Base-by-base conservation (phyloP, 2,329 filamentous ascomycete genomes). In the Paecilomyces dactylethromorphus region DNA sequence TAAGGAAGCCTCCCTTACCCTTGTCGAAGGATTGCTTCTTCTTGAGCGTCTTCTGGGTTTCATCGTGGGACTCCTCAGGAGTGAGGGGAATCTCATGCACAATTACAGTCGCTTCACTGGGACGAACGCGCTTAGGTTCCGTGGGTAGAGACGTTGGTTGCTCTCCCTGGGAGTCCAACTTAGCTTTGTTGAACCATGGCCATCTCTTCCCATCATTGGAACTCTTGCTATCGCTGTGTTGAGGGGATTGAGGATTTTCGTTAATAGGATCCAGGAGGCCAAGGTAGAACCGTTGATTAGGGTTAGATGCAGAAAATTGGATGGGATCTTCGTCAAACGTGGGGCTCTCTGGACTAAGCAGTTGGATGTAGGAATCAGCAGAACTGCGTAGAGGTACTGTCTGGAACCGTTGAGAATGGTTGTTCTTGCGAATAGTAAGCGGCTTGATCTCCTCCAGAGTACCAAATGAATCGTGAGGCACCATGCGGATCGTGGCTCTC, bases 401-500 rank as follows among this genome's bases (percentile, higher is more conserved):
- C 39, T 15, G 45, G 13, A 32, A n/a, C 12, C 65, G 60, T 26
- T 61, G 63, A 32, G 66, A 65, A 13, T 68, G 60, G 32, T 66
- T 72, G 57, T 63, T 74, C 72, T 86, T 86, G 54, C 81, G 78
- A 50, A 86, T 81, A 54, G 80, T 82, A 53, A 86, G 72, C 1
- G 84, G 82, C 45, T 80, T 81, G 7, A 83, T 67, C 15, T 71
- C 72, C 31, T 70, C 69, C 26, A 77, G 74, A 5, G 75, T 77
- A 3, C 72, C 76, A 10, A 78, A 67, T 3, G 82, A 79, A 35
- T 81, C 81, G 10, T 79, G 77, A 29, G 81, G 77, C 2, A 87
- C 83, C 62, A 87, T 73, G 12, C 85, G 79, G 51, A 87, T 83
- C 0, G 84, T 86, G 31, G 76, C 71, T 58, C 68, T 74, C 11